Conservation (phyloP, 176 grass and related monocot species). For the Oryza officinalis region DNA sequence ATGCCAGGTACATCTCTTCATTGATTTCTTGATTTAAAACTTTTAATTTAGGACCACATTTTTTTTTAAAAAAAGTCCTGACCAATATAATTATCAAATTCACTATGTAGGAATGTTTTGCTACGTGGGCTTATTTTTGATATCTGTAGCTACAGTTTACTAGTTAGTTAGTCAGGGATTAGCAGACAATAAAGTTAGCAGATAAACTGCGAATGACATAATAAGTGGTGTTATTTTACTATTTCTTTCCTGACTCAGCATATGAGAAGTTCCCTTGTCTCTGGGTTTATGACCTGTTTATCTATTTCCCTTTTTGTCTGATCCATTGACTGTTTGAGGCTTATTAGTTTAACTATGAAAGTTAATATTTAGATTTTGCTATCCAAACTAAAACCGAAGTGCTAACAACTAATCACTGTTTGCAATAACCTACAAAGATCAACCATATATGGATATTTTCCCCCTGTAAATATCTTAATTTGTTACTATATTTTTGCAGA, state of each 20-base stretch:
- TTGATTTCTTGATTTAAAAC: slow-evolving; percentile 1
- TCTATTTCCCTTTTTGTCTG: not conserved
- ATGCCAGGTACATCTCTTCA: slow-evolving; percentile 60
- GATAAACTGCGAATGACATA: not conserved
- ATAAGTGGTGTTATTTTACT: not conserved
- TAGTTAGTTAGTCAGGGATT: not conserved
- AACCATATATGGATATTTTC: slow-evolving; percentile 3
- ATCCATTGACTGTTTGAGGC: not conserved
- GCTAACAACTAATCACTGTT: not conserved
- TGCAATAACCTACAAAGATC: not conserved
- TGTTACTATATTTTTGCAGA: not conserved
- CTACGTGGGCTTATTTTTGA: not conserved
- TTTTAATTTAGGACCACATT: not conserved
- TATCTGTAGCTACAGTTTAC: not conserved
- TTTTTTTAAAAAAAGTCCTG: not conserved
- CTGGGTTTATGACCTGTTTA: not conserved
- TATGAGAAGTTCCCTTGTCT: not conserved
- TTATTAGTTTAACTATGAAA: not conserved
- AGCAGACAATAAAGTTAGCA: not conserved
- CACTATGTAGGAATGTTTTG: not conserved
- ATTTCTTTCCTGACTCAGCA: not conserved
- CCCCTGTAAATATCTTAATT: not conserved
- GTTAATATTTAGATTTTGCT: slow-evolving; percentile 4
- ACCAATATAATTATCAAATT: not conserved
- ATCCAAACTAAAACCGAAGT: not conserved